Evolutionary conservation across 1,284 basidiomycete species (phyloP).

Genomic region (Phlebopus sp.): DNA sequence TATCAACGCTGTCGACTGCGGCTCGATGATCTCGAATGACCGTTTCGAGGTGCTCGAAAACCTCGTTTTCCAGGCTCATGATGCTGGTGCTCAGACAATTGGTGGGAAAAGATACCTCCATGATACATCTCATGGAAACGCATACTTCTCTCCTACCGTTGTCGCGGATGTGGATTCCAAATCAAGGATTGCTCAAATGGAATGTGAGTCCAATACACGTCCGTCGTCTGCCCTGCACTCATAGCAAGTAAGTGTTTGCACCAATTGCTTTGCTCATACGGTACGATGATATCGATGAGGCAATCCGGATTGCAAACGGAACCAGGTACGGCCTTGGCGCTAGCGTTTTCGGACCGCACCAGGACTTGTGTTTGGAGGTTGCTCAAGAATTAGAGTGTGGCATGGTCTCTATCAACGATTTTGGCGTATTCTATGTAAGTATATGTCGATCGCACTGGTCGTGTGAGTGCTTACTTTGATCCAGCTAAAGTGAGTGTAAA

Average conservation of each 20-base stretch:
- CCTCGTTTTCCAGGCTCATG: conserved; percentile 71
- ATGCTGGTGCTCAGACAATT: conserved; percentile 65
- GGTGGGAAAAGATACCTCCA: conserved; percentile 69
- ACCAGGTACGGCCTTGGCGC: conserved; percentile 92
- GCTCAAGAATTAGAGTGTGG: conserved; percentile 83
- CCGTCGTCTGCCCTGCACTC: conserved; percentile 3
- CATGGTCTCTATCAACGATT: conserved; percentile 97
- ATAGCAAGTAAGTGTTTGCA: conserved; percentile 69
- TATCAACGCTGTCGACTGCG: conserved; percentile 71
- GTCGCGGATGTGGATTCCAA: conserved; percentile 75
- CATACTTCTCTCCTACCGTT: conserved; percentile 88
- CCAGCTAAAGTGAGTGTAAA: conserved; percentile 58
- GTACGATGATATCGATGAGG: conserved; percentile 80
- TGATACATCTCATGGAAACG: conserved; percentile 61
- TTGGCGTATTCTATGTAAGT: conserved; percentile 87
- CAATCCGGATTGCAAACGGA: conserved; percentile 81
- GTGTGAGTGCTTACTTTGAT: conserved; percentile 11
- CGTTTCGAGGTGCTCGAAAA: conserved; percentile 70
- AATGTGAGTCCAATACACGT: conserved; percentile 50
- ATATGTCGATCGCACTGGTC: conserved; percentile 2
- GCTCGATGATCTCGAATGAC: conserved; percentile 75
- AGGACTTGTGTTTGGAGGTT: conserved; percentile 72
- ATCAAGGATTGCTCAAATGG: conserved; percentile 77
- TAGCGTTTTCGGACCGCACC: conserved; percentile 88
- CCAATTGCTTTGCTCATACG: conserved; percentile 84